These are phyloP conservation scores for Kewa caespitosa DNA, from an alignment of 179 eudicot species.

Conservation along the genomic window DNA sequence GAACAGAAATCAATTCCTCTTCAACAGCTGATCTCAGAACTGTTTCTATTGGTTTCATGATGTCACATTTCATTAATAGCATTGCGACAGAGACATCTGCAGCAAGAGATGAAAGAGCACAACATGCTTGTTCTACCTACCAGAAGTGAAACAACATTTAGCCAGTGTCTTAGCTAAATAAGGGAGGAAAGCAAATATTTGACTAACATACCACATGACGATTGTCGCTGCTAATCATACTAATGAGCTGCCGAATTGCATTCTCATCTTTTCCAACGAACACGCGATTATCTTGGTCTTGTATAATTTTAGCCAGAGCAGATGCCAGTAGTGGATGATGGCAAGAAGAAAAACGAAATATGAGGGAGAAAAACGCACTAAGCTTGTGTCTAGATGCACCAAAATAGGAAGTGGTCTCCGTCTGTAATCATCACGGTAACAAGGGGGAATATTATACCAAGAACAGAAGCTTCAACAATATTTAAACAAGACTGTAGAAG, in stretches of 20 bases:
- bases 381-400: constrained; percentile 87
- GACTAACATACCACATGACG: constrained; percentile 81
- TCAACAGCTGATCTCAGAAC: constrained; percentile 64
- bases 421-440: constrained; percentile 47
- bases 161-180: constrained; percentile 10
- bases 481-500: constrained; percentile 5
- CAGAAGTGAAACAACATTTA: constrained; percentile 24
- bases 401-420: constrained; percentile 86
- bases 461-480: constrained; percentile 7
- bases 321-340: constrained; percentile 97
- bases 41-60: constrained; percentile 85
- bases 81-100: constrained; percentile 77
- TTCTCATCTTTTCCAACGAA: constrained; percentile 96
- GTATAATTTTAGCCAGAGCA: constrained; percentile 94
- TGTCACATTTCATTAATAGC: constrained; percentile 88
- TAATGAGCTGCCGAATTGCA: constrained; percentile 95
- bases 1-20: constrained; percentile 77
- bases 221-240: constrained; percentile 96
- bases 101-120: constrained; percentile 92
- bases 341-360: constrained; percentile 97
- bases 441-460: constrained; percentile 21
- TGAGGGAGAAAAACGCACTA: constrained; percentile 93
- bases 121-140: constrained; percentile 98
- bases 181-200: background rate
- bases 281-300: constrained; percentile 75